Conservation (phyloP, 2,329 filamentous ascomycete species). For the Aspergillus neotritici region DNA sequence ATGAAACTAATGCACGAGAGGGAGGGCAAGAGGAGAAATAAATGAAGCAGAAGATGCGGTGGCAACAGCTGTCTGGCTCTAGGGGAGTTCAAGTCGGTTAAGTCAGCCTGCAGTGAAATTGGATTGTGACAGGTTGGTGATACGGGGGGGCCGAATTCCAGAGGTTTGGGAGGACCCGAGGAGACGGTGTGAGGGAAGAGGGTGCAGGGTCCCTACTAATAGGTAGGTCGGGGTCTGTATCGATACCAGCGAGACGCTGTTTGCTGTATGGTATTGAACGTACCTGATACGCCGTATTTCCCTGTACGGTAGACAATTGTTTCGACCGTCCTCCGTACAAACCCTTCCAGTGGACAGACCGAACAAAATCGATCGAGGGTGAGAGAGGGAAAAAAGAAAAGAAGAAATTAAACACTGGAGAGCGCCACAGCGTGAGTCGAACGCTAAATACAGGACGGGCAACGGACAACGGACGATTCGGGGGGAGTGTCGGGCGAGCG, state of each 20-base stretch:
- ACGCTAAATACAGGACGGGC: conserved; percentile 18
- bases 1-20: too few species aligned
- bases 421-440: conserved; percentile 8
- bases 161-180: conserved; percentile 20
- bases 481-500: conserved; percentile 10
- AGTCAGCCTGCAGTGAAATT: conserved; percentile 1
- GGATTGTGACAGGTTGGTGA: conserved; percentile 6
- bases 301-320: too few species aligned
- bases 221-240: not conserved
- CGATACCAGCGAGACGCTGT: too few species aligned
- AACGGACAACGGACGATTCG: conserved; percentile 13
- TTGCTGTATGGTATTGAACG: too few species aligned
- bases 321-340: too few species aligned
- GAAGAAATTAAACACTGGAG: conserved; percentile 1
- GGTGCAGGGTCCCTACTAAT: conserved; percentile 9
- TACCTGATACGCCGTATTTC: too few species aligned
- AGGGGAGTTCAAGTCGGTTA: not conserved
- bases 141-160: conserved; percentile 19
- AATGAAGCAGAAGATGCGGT: too few species aligned
- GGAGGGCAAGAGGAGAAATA: too few species aligned
- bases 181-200: conserved; percentile 16
- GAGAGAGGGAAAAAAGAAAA: not conserved
- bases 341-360: too few species aligned
- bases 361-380: not conserved
- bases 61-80: too few species aligned